Evolutionary conservation across 345 rosid genomes (phyloP).

Genomic region (Bruguiera parviflora): DNA sequence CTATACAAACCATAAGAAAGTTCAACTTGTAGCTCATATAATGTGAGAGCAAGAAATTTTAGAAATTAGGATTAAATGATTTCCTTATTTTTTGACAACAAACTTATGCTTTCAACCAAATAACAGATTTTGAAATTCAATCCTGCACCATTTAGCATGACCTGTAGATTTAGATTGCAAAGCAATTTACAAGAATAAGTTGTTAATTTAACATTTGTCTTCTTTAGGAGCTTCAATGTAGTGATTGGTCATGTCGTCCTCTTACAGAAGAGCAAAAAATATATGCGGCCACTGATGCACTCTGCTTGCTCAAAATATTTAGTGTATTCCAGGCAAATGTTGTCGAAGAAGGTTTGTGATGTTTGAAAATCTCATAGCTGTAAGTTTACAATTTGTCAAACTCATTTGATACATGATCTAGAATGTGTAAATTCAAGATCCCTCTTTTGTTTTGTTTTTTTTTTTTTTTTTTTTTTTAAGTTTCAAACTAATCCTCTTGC

Average conservation of each 20-base stretch:
- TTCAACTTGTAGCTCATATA: not conserved
- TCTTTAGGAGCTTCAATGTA: slow-evolving; percentile 93
- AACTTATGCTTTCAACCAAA: too few relatives aligned
- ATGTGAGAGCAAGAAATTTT: not conserved
- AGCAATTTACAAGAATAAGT: slow-evolving; percentile 11
- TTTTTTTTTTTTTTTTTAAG: too few relatives aligned
- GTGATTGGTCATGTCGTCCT: slow-evolving; percentile 97
- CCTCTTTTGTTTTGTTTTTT: too few relatives aligned
- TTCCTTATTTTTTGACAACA: too few relatives aligned
- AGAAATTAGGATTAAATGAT: too few relatives aligned
- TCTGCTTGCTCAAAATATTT: slow-evolving; percentile 77
- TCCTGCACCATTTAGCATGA: slow-evolving; percentile 11
- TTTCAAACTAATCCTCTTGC: too few relatives aligned
- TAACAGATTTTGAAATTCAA: too few relatives aligned
- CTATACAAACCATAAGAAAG: not conserved
- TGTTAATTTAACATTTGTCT: slow-evolving; percentile 31
- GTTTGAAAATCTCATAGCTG: slow-evolving; percentile 6
- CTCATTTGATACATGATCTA: not conserved
- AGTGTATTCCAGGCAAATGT: slow-evolving; percentile 45
- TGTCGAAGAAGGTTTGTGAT: slow-evolving; percentile 50
- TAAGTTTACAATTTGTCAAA: not conserved
- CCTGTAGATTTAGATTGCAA: slow-evolving; percentile 16
- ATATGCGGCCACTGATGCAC: slow-evolving; percentile 88
- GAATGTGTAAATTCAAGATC: not conserved
- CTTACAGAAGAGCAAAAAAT: slow-evolving; percentile 84